Percentiles rank a stretch among this genome's conserved stretches.
Evolutionary conservation across 1,139 yeast genomes (phyloP).

Genomic region (Candida sp.): DNA sequence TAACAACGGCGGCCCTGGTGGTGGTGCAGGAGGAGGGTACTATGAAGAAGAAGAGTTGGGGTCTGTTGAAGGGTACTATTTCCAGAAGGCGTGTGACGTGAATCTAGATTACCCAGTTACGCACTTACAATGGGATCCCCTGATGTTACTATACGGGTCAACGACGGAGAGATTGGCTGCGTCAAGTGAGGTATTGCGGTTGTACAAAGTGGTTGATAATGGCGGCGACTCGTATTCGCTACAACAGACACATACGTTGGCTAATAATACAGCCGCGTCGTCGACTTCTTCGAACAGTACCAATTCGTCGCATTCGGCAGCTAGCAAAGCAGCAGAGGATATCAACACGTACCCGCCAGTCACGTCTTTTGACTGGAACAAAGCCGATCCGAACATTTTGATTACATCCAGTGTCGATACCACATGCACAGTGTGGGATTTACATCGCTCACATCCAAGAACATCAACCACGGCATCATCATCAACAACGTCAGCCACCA

Average conservation of each 20-base stretch:
- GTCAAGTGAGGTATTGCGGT: conserved; percentile 70
- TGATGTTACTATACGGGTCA: conserved; percentile 25
- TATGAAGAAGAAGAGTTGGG: conserved; percentile 18
- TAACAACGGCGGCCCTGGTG: conserved; percentile 10
- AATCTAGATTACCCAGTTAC: conserved; percentile 70
- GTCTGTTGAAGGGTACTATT: conserved; percentile 45
- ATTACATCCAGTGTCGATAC: conserved; percentile 94
- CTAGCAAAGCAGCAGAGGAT: conserved; percentile 23
- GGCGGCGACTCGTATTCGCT: conserved; percentile 36
- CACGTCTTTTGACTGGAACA: conserved; percentile 95
- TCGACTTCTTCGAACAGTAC: conserved; percentile 13
- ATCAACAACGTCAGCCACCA: too few relatives aligned
- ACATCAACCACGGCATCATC: not conserved
- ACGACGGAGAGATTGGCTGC: conserved; percentile 57
- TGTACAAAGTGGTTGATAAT: conserved; percentile 57
- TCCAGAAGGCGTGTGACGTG: conserved; percentile 55
- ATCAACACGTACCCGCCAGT: conserved; percentile 74
- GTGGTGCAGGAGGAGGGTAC: conserved; percentile 1
- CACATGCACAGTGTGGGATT: conserved; percentile 97
- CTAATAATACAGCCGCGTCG: conserved; percentile 38
- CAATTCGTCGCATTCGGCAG: conserved; percentile 7
- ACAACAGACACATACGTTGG: conserved; percentile 44
- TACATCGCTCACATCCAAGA: conserved; percentile 39
- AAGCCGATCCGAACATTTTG: conserved; percentile 66
- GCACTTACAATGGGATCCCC: conserved; percentile 75